Conservation (phyloP, 805 yeast species). For the Geotrichum ghanense region DNA sequence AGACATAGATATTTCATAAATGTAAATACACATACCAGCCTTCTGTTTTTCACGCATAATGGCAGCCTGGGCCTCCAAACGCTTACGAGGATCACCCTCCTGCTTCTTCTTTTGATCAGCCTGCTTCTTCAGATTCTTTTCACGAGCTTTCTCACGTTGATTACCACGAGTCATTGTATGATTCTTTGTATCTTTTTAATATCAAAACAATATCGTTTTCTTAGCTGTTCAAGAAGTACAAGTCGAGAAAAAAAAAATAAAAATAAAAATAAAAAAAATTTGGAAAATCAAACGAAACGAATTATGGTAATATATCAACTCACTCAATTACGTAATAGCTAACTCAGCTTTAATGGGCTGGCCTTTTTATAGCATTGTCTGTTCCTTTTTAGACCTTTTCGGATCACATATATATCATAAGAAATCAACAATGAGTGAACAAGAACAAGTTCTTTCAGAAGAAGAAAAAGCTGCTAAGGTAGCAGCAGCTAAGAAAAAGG, state of each 20-base stretch:
- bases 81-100: constrained; percentile 73
- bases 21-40: constrained; percentile 37
- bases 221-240: no score
- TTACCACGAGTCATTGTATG: constrained; percentile 88
- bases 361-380: no score
- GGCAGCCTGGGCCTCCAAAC: constrained; percentile 85
- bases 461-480: constrained; percentile 45
- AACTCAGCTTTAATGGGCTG: no score
- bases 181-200: neutral
- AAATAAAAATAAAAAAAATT: constrained; percentile 4
- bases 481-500: constrained; percentile 64
- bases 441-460: constrained; percentile 17
- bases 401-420: no score
- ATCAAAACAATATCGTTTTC: no score
- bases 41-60: constrained; percentile 83
- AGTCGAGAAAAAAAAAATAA: neutral
- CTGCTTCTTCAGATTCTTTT: constrained; percentile 73
- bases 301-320: no score
- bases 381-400: no score
- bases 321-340: no score
- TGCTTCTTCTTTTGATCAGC: constrained; percentile 51
- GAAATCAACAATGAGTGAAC: constrained; percentile 2
- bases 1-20: neutral
- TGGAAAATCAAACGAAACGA: constrained; percentile 2
- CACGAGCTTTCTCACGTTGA: constrained; percentile 90